Conservation (phyloP, 768 basidiomycete genomes). For the Tulasnella sp. region DNA sequence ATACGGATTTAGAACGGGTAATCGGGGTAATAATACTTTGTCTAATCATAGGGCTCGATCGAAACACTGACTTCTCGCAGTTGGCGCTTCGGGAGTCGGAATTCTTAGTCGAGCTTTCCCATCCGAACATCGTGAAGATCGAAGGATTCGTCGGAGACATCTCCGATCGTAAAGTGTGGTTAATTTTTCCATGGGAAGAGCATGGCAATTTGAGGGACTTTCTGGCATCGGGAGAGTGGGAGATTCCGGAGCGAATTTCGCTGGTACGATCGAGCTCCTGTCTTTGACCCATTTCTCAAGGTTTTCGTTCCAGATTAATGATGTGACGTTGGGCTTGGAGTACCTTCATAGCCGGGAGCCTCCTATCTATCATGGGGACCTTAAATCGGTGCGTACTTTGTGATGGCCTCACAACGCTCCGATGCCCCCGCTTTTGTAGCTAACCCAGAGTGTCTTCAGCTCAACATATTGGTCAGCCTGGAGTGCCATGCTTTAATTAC, state of each 20-base stretch:
- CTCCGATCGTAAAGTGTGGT: not conserved
- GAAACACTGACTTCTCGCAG: not conserved
- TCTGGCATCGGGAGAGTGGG: not conserved
- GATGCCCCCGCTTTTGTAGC: not conserved
- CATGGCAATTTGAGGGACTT: not conserved
- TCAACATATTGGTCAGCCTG: not conserved
- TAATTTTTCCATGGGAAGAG: not conserved
- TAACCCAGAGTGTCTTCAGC: not conserved
- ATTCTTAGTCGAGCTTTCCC: not conserved
- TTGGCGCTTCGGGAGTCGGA: not conserved
- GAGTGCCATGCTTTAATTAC: not conserved
- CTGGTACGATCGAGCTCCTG: not conserved
- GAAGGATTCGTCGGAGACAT: not conserved
- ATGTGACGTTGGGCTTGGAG: not conserved
- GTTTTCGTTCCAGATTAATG: not conserved
- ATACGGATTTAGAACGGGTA: not conserved
- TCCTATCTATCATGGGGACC: not conserved
- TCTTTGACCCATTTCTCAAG: not conserved
- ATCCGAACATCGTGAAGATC: not conserved
- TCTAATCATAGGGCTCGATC: not conserved
- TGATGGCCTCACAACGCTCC: not conserved
- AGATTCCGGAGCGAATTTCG: not conserved
- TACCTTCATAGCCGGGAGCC: not conserved
- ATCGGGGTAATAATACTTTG: not conserved
- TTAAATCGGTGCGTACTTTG: conserved; percentile 1